Evolutionary conservation across 179 eudicot species (phyloP), one percentile per base, ranked within the genome.

Genomic region (Dionaea muscipula): DNA sequence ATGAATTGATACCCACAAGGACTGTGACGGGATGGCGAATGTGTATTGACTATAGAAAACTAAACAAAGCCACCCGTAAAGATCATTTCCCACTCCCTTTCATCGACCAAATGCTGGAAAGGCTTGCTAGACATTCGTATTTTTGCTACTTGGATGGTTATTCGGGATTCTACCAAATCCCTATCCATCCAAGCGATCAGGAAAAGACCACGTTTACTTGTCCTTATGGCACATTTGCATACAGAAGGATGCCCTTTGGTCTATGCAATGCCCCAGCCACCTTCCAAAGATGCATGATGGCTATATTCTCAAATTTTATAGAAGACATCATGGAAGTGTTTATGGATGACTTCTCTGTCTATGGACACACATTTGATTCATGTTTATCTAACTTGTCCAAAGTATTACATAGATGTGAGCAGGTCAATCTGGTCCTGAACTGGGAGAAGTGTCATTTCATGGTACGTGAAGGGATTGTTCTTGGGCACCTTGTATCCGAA

Each of bases 271-370:
- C 35, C 3, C 31, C n/a, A 3, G 28, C 28, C n/a, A 49, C 53
- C 16, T 49, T 49, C 35, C 31, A 49, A 23, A 23, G 18, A 18
- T 49, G 53, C 53, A 49, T 49, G 31, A 23, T 22, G 19, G n/a
- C 28, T 1, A 23, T 49, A 5, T 49, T 49, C 23, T 24, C 13
- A 19, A 9, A 49, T 24, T 21, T 49, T 7, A 18, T 49, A 6
- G 16, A 22, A 28, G 7, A 49, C 8, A 21, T 22, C 31, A 22
- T 52, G 2, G 24, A 52, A n/a, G 13, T 52, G 4, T 52, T 52
- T 18, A 52, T 52, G 25, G 56, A 52, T 27, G 17, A 52, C 27
- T 52, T 52, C 8, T 52, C 12, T 13, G 39, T 28, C 14, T 52
- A 8, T 47, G 28, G 39, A 2, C 2, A 2, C 10, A 26, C 25